phyloP scores from a whole-genome alignment of 805 yeast species.

The Blastobotrys terrestris region DNA sequence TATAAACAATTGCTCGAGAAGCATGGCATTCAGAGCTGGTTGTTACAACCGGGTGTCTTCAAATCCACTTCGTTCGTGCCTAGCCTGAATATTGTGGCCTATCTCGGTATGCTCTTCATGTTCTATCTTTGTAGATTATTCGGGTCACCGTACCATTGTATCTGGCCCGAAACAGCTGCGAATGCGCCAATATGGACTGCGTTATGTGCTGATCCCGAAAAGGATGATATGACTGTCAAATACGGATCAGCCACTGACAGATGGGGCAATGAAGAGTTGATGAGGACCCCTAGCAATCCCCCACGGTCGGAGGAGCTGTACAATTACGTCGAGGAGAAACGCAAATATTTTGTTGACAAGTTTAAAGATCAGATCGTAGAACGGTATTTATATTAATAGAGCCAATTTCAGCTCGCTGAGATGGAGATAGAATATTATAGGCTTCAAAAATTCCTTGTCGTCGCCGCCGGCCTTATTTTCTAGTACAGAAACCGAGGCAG shows the following conservation, averaged over 20 bases:
- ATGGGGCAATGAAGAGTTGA: slow-evolving; percentile 60
- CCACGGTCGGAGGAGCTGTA: slow-evolving; percentile 60
- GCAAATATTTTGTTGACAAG: slow-evolving; percentile 65
- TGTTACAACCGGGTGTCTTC: slow-evolving; percentile 93
- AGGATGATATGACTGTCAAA: slow-evolving; percentile 44
- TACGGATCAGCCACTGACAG: slow-evolving; percentile 68
- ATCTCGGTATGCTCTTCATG: slow-evolving; percentile 76
- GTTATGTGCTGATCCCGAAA: slow-evolving; percentile 43
- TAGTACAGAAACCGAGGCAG: no score
- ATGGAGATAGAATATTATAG: no score
- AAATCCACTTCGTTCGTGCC: slow-evolving; percentile 73
- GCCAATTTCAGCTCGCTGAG: not conserved
- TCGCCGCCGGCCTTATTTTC: no score
- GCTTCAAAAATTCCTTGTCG: no score
- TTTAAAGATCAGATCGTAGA: slow-evolving; percentile 67
- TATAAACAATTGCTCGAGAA: slow-evolving; percentile 43
- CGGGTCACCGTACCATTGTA: slow-evolving; percentile 87
- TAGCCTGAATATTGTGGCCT: slow-evolving; percentile 70
- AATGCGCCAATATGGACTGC: slow-evolving; percentile 76
- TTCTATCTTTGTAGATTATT: slow-evolving; percentile 75
- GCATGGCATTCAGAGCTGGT: slow-evolving; percentile 60
- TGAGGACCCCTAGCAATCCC: slow-evolving; percentile 30
- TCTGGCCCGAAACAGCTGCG: slow-evolving; percentile 84
- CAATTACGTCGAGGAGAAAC: slow-evolving; percentile 52
- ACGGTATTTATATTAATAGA: slow-evolving; percentile 23